Conservation (phyloP, 2,329 filamentous ascomycete genomes). For the Ophiostoma populinum region DNA sequence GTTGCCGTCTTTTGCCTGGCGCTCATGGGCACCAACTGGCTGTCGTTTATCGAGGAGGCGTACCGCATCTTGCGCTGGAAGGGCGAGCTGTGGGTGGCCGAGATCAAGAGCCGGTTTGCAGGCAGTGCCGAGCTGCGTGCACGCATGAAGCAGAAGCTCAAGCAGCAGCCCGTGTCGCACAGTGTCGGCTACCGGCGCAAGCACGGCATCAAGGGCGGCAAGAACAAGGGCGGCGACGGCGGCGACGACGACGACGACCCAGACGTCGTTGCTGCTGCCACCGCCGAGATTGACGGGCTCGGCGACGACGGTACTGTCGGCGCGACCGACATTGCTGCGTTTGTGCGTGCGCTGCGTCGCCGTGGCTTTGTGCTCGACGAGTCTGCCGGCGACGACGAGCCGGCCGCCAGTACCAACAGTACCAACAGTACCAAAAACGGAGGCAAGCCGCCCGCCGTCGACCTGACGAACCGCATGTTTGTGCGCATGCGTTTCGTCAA, state of each 20-base stretch:
- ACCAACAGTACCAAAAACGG: constrained; percentile 18
- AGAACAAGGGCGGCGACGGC: constrained; percentile 23
- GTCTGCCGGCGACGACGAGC: constrained; percentile 20
- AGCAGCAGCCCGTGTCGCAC: constrained; percentile 36
- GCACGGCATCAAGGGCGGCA: constrained; percentile 24
- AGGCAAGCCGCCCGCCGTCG: constrained; percentile 34
- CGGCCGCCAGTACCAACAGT: constrained; percentile 23
- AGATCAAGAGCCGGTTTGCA: constrained; percentile 86
- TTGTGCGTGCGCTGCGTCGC: constrained; percentile 64
- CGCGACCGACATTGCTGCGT: constrained; percentile 75
- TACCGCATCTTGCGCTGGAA: constrained; percentile 83
- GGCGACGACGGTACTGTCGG: constrained; percentile 46
- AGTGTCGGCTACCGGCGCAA: constrained; percentile 47
- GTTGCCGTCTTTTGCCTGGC: constrained; percentile 90
- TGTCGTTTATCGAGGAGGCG: constrained; percentile 89
- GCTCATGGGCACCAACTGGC: constrained; percentile 98
- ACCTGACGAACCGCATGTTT: constrained; percentile 94
- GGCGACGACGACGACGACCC: constrained; percentile 32
- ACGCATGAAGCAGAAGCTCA: constrained; percentile 10
- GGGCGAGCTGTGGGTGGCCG: constrained; percentile 90
- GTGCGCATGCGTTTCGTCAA: constrained; percentile 94
- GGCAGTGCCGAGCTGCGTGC: constrained; percentile 17
- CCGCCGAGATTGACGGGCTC: constrained; percentile 40
- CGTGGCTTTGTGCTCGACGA: constrained; percentile 67
- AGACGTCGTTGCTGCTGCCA: constrained; percentile 55